Percentiles rank a stretch among this genome's conserved stretches.
These are phyloP conservation scores for Coelastrella sp. DNA, from an alignment of 139 green algal species.

Conservation along the genomic window DNA sequence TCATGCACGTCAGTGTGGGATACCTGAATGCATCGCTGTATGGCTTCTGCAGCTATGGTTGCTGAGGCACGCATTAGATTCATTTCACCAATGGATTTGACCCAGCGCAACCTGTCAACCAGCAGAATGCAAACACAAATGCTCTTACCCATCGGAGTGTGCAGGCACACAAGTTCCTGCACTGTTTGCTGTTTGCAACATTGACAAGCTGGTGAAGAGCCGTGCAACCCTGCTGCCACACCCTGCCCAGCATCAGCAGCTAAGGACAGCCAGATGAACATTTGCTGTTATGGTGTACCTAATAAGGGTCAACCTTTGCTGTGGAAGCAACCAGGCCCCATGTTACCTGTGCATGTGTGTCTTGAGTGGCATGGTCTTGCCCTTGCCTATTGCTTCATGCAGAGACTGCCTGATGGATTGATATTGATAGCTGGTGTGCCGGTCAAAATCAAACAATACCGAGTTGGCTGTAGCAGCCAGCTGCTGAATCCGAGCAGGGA, in stretches of 20 bases:
- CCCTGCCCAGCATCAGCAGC: too few relatives aligned
- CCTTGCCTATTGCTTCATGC: slow-evolving; percentile 26
- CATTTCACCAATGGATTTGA: slow-evolving; percentile 78
- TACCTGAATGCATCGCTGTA: slow-evolving; percentile 70
- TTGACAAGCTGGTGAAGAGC: not conserved
- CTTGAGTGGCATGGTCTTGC: slow-evolving; percentile 59
- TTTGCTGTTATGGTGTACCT: too few relatives aligned
- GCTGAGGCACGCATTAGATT: slow-evolving; percentile 73
- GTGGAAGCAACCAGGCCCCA: not conserved
- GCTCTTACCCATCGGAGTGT: too few relatives aligned
- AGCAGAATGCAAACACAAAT: too few relatives aligned
- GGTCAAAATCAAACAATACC: slow-evolving; percentile 52
- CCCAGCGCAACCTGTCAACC: slow-evolving; percentile 61
- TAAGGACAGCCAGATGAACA: too few relatives aligned
- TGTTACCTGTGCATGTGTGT: slow-evolving; percentile 59
- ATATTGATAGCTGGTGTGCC: slow-evolving; percentile 25
- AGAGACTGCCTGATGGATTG: slow-evolving; percentile 21
- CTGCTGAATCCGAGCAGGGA: slow-evolving; percentile 8
- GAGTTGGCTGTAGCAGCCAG: not conserved
- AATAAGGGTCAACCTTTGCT: too few relatives aligned
- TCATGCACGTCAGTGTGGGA: slow-evolving; percentile 66
- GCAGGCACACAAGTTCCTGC: too few relatives aligned
- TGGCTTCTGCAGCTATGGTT: slow-evolving; percentile 56
- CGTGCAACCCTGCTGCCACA: not conserved
- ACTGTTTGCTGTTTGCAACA: too few relatives aligned